A percentile compares a stretch with the other conserved stretches of the same genome.
Evolutionary conservation across 805 yeast genomes (phyloP).

Genomic region (Lipomyces spencermartinsiae): DNA sequence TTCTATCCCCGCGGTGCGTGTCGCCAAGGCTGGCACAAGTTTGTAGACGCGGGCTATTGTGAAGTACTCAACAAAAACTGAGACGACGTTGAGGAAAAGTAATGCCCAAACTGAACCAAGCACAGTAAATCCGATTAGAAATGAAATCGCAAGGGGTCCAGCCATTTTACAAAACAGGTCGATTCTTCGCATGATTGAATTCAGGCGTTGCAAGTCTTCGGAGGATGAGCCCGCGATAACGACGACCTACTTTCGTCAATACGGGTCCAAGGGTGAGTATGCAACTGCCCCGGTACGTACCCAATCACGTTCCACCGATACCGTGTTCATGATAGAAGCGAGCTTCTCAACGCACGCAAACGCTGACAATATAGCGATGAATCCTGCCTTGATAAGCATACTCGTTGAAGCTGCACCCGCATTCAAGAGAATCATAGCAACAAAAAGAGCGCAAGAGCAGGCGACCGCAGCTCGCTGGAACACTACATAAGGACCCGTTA

Average conservation of each 20-base stretch:
- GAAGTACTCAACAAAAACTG: slow-evolving; percentile 47
- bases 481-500: slow-evolving; percentile 18
- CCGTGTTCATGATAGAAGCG: slow-evolving; percentile 47
- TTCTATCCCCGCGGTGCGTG: slow-evolving; percentile 9
- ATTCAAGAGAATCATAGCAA: slow-evolving; percentile 32
- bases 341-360: slow-evolving; percentile 49
- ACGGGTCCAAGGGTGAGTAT: slow-evolving; percentile 40
- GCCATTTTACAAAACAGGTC: slow-evolving; percentile 50
- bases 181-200: slow-evolving; percentile 49
- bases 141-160: slow-evolving; percentile 50
- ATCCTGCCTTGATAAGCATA: slow-evolving; percentile 18
- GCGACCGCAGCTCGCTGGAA: slow-evolving; percentile 45
- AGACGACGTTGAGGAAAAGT: slow-evolving; percentile 44
- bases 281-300: slow-evolving; percentile 16
- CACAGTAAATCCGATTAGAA: slow-evolving; percentile 43
- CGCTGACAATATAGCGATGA: slow-evolving; percentile 40
- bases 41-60: slow-evolving; percentile 48
- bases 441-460: slow-evolving; percentile 41
- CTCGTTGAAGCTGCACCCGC: slow-evolving; percentile 10
- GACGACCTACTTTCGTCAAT: slow-evolving; percentile 38
- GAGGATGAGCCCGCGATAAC: slow-evolving; percentile 45
- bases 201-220: slow-evolving; percentile 42
- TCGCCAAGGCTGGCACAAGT: slow-evolving; percentile 44
- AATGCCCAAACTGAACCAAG: slow-evolving; percentile 43
- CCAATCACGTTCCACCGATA: slow-evolving; percentile 54